phyloP scores from a whole-genome alignment of 805 yeast genomes.

The Grigorovia transvaalensis region DNA sequence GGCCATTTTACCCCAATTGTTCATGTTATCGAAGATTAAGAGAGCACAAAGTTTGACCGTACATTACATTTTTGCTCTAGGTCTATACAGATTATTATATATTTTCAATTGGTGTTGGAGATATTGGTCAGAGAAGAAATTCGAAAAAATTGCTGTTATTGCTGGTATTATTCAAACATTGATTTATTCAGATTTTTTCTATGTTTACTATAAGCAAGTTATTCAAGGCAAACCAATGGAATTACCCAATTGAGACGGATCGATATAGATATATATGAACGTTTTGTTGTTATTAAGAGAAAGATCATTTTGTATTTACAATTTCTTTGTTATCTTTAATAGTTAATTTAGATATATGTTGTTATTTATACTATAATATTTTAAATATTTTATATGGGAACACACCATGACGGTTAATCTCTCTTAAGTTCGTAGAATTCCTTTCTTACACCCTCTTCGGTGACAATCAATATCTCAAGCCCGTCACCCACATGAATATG shows the following conservation, averaged over 20 bases:
- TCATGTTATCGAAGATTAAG: constrained; percentile 80
- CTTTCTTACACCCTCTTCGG: constrained; percentile 83
- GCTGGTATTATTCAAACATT: constrained; percentile 83
- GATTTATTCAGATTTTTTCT: constrained; percentile 91
- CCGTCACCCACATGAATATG: constrained; percentile 98
- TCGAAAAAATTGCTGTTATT: constrained; percentile 60
- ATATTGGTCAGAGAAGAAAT: constrained; percentile 45
- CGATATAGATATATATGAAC: no score
- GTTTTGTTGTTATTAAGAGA: no score
- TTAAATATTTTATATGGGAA: not conserved
- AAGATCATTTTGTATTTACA: not conserved
- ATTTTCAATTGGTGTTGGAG: constrained; percentile 94
- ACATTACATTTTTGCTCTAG: constrained; percentile 90
- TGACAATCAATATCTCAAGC: constrained; percentile 78
- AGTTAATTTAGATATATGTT: not conserved
- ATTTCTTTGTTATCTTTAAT: not conserved
- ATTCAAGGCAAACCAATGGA: constrained; percentile 69
- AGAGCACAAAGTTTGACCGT: constrained; percentile 79
- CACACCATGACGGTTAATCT: constrained; percentile 39
- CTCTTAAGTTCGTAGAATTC: constrained; percentile 81
- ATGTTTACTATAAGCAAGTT: constrained; percentile 74
- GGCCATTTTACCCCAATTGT: constrained; percentile 87
- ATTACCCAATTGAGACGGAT: constrained; percentile 39
- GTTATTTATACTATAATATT: not conserved
- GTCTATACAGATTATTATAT: constrained; percentile 79